Percentiles rank a stretch among this genome's conserved stretches.
Conservation (phyloP, 805 yeast genomes). For the Candida suzukii region DNA sequence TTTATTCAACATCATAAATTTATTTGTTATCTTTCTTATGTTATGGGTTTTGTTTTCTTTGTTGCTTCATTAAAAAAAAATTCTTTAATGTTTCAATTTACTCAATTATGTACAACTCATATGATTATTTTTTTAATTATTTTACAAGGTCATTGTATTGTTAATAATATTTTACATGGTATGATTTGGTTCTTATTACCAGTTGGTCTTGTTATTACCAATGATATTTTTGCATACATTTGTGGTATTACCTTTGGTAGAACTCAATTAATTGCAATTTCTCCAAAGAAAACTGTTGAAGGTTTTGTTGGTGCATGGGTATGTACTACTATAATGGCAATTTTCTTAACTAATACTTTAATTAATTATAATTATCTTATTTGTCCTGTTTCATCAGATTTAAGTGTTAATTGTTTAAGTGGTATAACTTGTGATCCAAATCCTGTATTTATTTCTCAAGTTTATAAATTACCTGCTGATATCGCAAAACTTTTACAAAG, state of each 20-base stretch:
- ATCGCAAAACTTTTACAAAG: slow-evolving; percentile 37
- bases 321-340: slow-evolving; percentile 74
- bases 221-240: slow-evolving; percentile 92
- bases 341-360: slow-evolving; percentile 57
- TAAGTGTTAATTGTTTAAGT: slow-evolving; percentile 54
- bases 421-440: slow-evolving; percentile 72
- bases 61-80: slow-evolving; percentile 88
- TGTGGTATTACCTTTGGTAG: slow-evolving; percentile 96
- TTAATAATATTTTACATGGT: slow-evolving; percentile 83
- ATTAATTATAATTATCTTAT: slow-evolving; percentile 67
- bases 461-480: slow-evolving; percentile 66
- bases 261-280: slow-evolving; percentile 85
- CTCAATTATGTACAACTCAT: slow-evolving; percentile 88
- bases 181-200: slow-evolving; percentile 93
- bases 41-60: slow-evolving; percentile 83
- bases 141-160: slow-evolving; percentile 89
- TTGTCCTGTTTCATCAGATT: slow-evolving; percentile 71
- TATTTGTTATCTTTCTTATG: slow-evolving; percentile 75
- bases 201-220: slow-evolving; percentile 83
- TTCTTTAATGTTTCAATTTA: slow-evolving; percentile 84
- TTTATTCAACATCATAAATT: slow-evolving; percentile 65
- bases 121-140: slow-evolving; percentile 88
- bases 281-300: slow-evolving; percentile 96
- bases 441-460: slow-evolving; percentile 82
- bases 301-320: slow-evolving; percentile 98